Base-by-base conservation (phyloP, 176 grass and related monocot species). In the Ananas comosus region DNA sequence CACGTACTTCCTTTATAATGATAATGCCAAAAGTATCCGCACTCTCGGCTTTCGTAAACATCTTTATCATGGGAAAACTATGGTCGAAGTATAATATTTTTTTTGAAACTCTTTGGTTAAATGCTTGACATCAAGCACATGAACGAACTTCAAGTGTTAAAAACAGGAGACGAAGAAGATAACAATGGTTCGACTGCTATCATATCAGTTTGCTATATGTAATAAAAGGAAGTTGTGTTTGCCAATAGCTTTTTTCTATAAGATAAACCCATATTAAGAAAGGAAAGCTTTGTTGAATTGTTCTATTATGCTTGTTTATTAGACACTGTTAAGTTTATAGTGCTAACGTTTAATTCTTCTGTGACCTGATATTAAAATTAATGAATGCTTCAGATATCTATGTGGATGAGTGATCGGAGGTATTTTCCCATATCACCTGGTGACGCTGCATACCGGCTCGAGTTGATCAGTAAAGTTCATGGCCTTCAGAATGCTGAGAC, bases 331-430 rank as follows among this genome's bases (percentile, higher is more conserved):
- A 54, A 16, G 51, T 11, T 11, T 13, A 13, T n/a, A 18, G 14
- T 58, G 53, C 25, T 51, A 27, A 17, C 64, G 21, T 66, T 28
- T 7, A 1, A 13, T 28, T 74, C 21, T 74, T 50, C 4, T 50
- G 1, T 11, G 17, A 4, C 13, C 0, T 29, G 4, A 22, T 53
- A 3, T 66, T 23, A 51, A 71, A 65, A 57, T 21, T 53, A 71
- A 80, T 53, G n/a, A 14, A 51, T 66, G 48, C 51, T 82, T 49
- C 79, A 91, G 85, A 67, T 91, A 24, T 82, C 85, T 13, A 74
- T 69, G 63, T 88, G 88, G 85, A 88, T 91, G 85, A 91, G 76
- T 6, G 79, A 88, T 63, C 72, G 75, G 72, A 72, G 79, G 69
- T 67, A 79, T 33, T 27, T 85, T 52, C n/a, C 29, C 18, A 63